Percentiles rank a stretch among this genome's conserved stretches.
phyloP scores from a whole-genome alignment of 768 basidiomycete genomes.

The Hemileccinum rubropunctum region DNA sequence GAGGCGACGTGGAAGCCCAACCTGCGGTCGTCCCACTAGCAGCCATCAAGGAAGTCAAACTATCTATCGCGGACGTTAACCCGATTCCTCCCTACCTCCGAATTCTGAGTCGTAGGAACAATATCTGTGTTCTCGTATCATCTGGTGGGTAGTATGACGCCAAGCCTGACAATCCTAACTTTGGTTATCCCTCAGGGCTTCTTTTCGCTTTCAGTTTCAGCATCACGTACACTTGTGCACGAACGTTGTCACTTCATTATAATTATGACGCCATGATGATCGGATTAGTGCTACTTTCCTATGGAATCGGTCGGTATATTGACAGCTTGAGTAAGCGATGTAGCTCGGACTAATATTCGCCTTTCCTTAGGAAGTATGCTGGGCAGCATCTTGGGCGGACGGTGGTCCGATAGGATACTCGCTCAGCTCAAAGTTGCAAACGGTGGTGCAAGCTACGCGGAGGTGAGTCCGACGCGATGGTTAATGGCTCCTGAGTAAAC shows the following conservation, averaged over 20 bases:
- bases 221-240: slow-evolving; percentile 70
- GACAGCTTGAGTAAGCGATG: too few relatives aligned
- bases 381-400: slow-evolving; percentile 58
- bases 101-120: slow-evolving; percentile 65
- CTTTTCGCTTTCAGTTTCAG: slow-evolving; percentile 70
- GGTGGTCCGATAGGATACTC: slow-evolving; percentile 56
- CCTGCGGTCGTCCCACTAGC: slow-evolving; percentile 8
- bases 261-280: slow-evolving; percentile 67
- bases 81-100: slow-evolving; percentile 60
- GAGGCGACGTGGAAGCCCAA: slow-evolving; percentile 27
- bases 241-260: slow-evolving; percentile 66
- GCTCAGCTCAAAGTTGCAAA: slow-evolving; percentile 44
- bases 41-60: slow-evolving; percentile 39
- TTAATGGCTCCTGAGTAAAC: too few relatives aligned
- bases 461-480: slow-evolving; percentile 43
- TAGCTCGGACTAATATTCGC: not conserved
- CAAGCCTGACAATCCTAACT: not conserved
- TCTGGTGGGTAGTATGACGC: slow-evolving; percentile 25
- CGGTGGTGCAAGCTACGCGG: slow-evolving; percentile 54
- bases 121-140: slow-evolving; percentile 53
- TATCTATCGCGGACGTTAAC: slow-evolving; percentile 69
- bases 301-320: slow-evolving; percentile 56
- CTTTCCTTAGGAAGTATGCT: slow-evolving; percentile 39
- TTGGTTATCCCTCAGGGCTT: slow-evolving; percentile 42
- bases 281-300: slow-evolving; percentile 75